Conservation (phyloP, 2,329 filamentous ascomycete genomes). For the Passalora sequoiae region DNA sequence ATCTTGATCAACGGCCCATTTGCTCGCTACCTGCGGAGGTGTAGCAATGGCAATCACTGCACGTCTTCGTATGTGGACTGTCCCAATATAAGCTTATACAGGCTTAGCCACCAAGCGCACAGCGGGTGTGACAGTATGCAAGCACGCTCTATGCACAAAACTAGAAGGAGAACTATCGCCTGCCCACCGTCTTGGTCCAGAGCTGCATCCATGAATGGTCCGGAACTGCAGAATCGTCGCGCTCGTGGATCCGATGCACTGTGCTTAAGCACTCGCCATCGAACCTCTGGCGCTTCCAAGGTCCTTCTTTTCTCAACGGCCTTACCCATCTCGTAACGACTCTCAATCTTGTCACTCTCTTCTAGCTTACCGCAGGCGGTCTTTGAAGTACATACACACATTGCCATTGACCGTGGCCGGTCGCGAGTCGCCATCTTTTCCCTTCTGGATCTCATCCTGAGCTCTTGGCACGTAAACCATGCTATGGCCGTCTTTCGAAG, state of each 20-base stretch:
- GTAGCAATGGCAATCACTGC: no score
- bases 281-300: no score
- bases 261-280: no score
- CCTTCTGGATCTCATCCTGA: not conserved
- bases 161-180: conserved; percentile 6
- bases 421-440: not conserved
- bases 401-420: conserved; percentile 1
- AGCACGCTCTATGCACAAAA: not conserved
- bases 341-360: no score
- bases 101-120: conserved; percentile 1
- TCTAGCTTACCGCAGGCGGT: no score
- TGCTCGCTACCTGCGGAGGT: no score
- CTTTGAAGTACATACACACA: no score
- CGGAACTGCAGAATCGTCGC: not conserved
- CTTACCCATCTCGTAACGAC: no score
- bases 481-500: conserved; percentile 16
- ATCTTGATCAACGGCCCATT: no score
- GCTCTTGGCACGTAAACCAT: conserved; percentile 15
- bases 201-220: conserved; percentile 2
- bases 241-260: not conserved
- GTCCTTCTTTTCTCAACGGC: no score
- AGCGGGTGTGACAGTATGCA: conserved; percentile 10
- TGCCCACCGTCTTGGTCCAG: conserved; percentile 6
- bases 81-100: no score
- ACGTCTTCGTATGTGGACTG: no score